A percentile compares a stretch with the other conserved stretches of the same genome.
phyloP scores from a whole-genome alignment of 345 rosid species.

The Eucalyptus regnans region DNA sequence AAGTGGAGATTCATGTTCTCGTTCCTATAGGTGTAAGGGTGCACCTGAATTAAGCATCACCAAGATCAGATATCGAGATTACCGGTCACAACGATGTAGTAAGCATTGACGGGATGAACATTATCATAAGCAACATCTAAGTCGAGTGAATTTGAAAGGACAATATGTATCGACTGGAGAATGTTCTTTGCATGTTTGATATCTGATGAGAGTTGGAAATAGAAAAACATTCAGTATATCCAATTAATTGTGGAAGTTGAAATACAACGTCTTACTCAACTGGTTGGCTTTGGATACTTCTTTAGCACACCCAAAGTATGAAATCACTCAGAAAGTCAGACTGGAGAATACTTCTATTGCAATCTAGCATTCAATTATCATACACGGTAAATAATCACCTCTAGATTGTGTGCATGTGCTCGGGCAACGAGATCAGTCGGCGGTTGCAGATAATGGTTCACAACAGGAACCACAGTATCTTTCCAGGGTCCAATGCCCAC shows the following conservation, averaged over 20 bases:
- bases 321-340: neutral
- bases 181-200: neutral
- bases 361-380: neutral
- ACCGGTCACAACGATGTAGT: neutral
- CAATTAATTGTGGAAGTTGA: neutral
- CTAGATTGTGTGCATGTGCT: slow-evolving; percentile 68
- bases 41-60: slow-evolving; percentile 38
- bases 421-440: slow-evolving; percentile 86
- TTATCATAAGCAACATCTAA: no score
- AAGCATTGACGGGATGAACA: neutral
- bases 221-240: neutral
- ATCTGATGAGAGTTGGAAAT: neutral
- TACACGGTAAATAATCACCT: slow-evolving; percentile 27
- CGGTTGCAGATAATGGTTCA: slow-evolving; percentile 33
- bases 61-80: neutral
- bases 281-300: neutral
- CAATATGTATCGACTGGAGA: neutral
- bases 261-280: neutral
- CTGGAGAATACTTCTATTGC: neutral
- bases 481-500: slow-evolving; percentile 99
- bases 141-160: neutral
- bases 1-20: slow-evolving; percentile 54
- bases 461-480: slow-evolving; percentile 76
- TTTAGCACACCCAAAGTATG: neutral
- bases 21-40: slow-evolving; percentile 79